Evolutionary conservation across 1,139 yeast species (phyloP).

Genomic region (Meyerozyma smithsonii): DNA sequence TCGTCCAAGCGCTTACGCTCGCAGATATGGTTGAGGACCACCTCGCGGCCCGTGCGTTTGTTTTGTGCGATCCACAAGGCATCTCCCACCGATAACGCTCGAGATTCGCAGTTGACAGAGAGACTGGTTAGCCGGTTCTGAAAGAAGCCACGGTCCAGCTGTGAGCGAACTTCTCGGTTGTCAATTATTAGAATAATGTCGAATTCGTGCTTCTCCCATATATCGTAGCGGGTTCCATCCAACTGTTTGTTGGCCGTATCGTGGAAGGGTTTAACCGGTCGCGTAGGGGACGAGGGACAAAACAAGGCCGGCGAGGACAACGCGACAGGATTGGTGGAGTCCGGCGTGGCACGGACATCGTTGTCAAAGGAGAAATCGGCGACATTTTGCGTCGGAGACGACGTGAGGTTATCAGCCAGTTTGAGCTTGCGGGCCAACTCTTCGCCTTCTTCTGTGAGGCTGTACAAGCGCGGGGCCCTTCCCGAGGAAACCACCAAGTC

Average conservation of each 20-base stretch:
- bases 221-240: conserved; percentile 26
- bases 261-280: conserved; percentile 11
- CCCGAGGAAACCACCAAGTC: conserved; percentile 58
- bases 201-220: conserved; percentile 41
- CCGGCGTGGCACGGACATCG: conserved; percentile 26
- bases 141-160: conserved; percentile 61
- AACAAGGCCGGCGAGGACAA: conserved; percentile 31
- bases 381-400: conserved; percentile 19
- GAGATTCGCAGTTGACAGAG: conserved; percentile 50
- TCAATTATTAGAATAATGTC: conserved; percentile 67
- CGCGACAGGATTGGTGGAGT: conserved; percentile 7
- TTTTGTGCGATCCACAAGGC: conserved; percentile 83
- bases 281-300: neutral
- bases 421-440: conserved; percentile 57
- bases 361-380: conserved; percentile 32
- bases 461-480: conserved; percentile 53
- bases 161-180: conserved; percentile 70
- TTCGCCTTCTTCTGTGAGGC: conserved; percentile 69
- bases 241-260: conserved; percentile 20
- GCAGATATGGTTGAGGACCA: conserved; percentile 71
- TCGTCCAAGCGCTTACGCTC: conserved; percentile 91
- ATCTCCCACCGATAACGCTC: conserved; percentile 78
- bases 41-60: conserved; percentile 51
- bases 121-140: conserved; percentile 45
- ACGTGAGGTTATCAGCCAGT: conserved; percentile 35